Evolutionary conservation across 805 yeast species (phyloP).

Genomic region (Blastobotrys mokoenaii): DNA sequence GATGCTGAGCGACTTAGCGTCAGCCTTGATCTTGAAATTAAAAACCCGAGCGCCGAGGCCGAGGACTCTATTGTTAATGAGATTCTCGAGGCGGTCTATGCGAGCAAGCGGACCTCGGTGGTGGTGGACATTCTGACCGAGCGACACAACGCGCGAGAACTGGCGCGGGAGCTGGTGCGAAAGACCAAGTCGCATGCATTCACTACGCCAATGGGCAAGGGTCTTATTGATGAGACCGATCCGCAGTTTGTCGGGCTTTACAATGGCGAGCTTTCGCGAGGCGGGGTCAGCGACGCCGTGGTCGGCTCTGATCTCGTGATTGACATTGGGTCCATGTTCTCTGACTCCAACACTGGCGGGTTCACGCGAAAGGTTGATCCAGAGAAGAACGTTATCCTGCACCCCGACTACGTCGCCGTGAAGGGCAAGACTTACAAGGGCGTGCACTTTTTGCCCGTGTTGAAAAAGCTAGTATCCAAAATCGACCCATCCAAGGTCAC

Average conservation of each 20-base stretch:
- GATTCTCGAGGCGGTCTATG: conserved; percentile 45
- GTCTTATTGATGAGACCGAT: conserved; percentile 61
- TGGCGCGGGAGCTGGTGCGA: conserved; percentile 42
- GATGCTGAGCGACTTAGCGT: conserved; percentile 30
- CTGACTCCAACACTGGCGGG: conserved; percentile 66
- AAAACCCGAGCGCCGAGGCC: conserved; percentile 19
- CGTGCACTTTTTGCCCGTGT: conserved; percentile 42
- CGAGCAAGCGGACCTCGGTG: conserved; percentile 51
- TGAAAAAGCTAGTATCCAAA: conserved; percentile 34
- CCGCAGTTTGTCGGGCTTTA: conserved; percentile 63
- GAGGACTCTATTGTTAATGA: conserved; percentile 33
- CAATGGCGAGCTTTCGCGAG: conserved; percentile 49
- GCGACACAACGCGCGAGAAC: conserved; percentile 43
- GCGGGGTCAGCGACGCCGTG: conserved; percentile 40
- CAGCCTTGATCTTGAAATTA: conserved; percentile 27
- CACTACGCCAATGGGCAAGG: conserved; percentile 63
- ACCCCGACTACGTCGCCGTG: conserved; percentile 46
- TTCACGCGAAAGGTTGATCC: conserved; percentile 41
- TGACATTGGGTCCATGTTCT: conserved; percentile 57
- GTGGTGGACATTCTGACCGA: conserved; percentile 64
- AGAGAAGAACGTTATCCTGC: conserved; percentile 40
- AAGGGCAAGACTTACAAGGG: conserved; percentile 34
- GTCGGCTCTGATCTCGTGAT: conserved; percentile 60
- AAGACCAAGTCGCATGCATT: conserved; percentile 46
- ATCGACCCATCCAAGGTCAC: conserved; percentile 25